Base-by-base conservation (phyloP, 352 stramenopile genomes). In the Phytophthora aleatoria region DNA sequence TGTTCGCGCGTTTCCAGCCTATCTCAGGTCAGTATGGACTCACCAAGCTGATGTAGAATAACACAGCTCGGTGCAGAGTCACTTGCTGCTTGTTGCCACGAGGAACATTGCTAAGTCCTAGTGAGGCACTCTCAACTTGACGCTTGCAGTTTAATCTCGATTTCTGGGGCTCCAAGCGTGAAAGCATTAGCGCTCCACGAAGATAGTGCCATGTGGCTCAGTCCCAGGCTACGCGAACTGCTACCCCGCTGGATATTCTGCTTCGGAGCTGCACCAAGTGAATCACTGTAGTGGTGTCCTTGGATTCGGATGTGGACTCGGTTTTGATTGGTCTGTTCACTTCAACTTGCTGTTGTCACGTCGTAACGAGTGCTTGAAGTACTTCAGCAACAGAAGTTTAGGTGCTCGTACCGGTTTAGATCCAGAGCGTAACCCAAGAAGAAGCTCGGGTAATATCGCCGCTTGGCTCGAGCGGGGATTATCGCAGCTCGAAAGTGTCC, bases 321-420 rank as follows among this genome's bases (percentile, higher is more conserved):
- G 16, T 8, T 54, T 7, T 53, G 52, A 68, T 73, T 69, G 65
- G 58, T 9, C 10, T 2, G 24, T 53, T 48, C 61, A 67, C 66
- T 73, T 70, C 66, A 70, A 73, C 66, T 70, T 70, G 20, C 3
- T 5, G 26, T 54, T 43, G 62, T 60, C 35, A 3, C 0, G 13
- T 65, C n/a, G 55, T 54, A 36, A 20, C 20, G 31, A 38, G 33
- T 38, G 33, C 33, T 20, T 35, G 39, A 9, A 35, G 27, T 33
- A 13, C 20, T 47, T 11, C 48, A 30, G 28, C 35, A 45, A 24
- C 0, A 28, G 13, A 43, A 38, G 52, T 58, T 38, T 55, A 28
- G 49, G 5, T 52, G 6, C 27, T 62, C 33, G 44, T 4, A 30
- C 6, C 20, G 13, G 20, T 5, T 39, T 57, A 4, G 8, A 36